Base-by-base conservation (phyloP, 352 stramenopile genomes). In the Pythium dissotocum region DNA sequence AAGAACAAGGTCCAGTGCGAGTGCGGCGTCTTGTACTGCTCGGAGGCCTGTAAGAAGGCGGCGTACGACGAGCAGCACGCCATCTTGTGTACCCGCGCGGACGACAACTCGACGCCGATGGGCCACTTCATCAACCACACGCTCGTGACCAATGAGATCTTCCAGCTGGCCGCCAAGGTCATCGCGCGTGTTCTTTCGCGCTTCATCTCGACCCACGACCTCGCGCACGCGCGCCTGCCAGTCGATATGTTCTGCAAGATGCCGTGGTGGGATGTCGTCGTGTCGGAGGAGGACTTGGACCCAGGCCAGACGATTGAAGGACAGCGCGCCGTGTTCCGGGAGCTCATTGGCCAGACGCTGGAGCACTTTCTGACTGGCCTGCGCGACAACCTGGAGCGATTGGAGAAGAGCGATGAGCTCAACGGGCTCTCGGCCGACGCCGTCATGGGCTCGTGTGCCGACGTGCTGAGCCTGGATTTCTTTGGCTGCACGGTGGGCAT, bases 91-190 rank as follows among this genome's bases (percentile, higher is more conserved):
- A 69, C 83, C 12, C 57, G 61, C 38, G 61, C 70, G 49, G 76
- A 78, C 26, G 68, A 82, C 49, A 80, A 89, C 51, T 71, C 75
- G 32, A 85, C 68, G 14, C 85, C 88, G 33, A 94, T 96, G 76
- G 84, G 93, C 48, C 73, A 86, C 16, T 93, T 91, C 49, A 76
- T 97, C 30, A 82, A 88, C 70, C 79, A 95, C 72, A 88, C 84
- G 35, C 69, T 87, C 38, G 79, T 89, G 59, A 98, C 90, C 9
- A 98, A 98, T 72, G 93, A 98, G 74, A 98, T 98, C 64, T 97
- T 98, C 74, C 80, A 98, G 58, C 76, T 98, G 12, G 90, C 92
- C 12, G 90, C 81, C 55, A 94, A 97, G 64, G 88, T 98, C 21
- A 71, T 98, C 35, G 80, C 85, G 36, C 83, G 81, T 36, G 76